phyloP scores from a whole-genome alignment of 495 filamentous ascomycete species.

The Daldinia childiae region DNA sequence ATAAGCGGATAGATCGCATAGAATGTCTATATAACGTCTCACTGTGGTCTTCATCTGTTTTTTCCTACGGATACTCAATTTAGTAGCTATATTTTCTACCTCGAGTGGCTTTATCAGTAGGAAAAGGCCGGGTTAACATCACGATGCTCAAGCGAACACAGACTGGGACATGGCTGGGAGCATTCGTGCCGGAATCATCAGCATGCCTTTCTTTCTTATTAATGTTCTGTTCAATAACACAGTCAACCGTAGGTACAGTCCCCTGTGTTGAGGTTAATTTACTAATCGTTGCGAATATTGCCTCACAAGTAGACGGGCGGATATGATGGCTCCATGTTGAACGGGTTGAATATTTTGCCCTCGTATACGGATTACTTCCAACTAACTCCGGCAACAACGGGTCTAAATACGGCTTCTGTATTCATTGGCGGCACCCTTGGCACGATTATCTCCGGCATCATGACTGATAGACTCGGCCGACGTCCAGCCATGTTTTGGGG shows the following conservation, averaged over 20 bases:
- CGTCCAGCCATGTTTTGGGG: background rate
- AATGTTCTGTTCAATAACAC: background rate
- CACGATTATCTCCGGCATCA: slow-evolving; percentile 49
- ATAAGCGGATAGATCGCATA: background rate
- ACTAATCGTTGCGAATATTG: background rate
- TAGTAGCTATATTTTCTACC: background rate
- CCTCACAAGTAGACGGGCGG: slow-evolving; percentile 47
- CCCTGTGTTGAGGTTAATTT: background rate
- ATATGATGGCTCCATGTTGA: slow-evolving; percentile 63
- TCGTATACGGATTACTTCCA: slow-evolving; percentile 61
- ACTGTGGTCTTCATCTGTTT: background rate
- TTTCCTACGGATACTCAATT: background rate
- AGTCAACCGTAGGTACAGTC: background rate
- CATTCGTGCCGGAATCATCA: background rate
- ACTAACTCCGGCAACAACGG: slow-evolving; percentile 53
- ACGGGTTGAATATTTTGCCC: slow-evolving; percentile 62
- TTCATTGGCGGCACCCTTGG: slow-evolving; percentile 57
- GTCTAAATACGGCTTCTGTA: slow-evolving; percentile 59
- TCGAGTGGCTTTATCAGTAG: background rate
- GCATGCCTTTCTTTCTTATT: background rate
- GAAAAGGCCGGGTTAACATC: background rate
- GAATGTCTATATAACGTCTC: background rate
- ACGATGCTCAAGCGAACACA: background rate
- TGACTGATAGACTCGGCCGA: slow-evolving; percentile 46
- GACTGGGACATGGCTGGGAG: background rate